Percentiles rank a stretch among this genome's conserved stretches.
phyloP scores from a whole-genome alignment of 352 stramenopile species.

The Globisporangium spinosum region DNA sequence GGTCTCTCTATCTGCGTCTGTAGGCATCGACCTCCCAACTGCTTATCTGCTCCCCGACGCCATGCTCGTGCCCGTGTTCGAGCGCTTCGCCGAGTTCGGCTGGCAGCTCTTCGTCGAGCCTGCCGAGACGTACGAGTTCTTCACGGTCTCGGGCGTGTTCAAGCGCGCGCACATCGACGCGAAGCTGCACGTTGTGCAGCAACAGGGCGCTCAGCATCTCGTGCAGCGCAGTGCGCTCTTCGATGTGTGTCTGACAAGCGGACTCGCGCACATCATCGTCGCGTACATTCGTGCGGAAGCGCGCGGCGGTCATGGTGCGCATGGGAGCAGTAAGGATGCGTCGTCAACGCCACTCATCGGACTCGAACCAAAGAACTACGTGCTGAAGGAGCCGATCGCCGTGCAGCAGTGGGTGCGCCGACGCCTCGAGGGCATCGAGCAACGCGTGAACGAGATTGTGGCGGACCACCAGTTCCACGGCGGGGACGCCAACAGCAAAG shows the following conservation, averaged over 20 bases:
- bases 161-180: conserved; percentile 54
- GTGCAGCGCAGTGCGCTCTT: conserved; percentile 75
- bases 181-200: conserved; percentile 35
- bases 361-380: conserved; percentile 43
- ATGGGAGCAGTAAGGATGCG: background rate
- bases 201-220: conserved; percentile 27
- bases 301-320: background rate
- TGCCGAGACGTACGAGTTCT: conserved; percentile 84
- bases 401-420: conserved; percentile 74
- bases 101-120: conserved; percentile 79
- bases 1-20: background rate
- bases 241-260: conserved; percentile 65
- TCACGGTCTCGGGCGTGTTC: conserved; percentile 75
- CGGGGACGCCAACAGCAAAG: conserved; percentile 23
- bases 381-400: conserved; percentile 77
- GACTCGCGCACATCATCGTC: conserved; percentile 67
- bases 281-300: conserved; percentile 61
- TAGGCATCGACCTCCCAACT: background rate
- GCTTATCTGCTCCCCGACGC: background rate
- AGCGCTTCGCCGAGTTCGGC: conserved; percentile 73
- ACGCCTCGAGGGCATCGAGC: conserved; percentile 52
- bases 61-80: conserved; percentile 38
- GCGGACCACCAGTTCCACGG: conserved; percentile 44
- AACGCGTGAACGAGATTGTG: conserved; percentile 46
- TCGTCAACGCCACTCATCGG: background rate